Evolutionary conservation across 2,329 filamentous ascomycete genomes (phyloP).

Genomic region (Aspergillus sp.): DNA sequence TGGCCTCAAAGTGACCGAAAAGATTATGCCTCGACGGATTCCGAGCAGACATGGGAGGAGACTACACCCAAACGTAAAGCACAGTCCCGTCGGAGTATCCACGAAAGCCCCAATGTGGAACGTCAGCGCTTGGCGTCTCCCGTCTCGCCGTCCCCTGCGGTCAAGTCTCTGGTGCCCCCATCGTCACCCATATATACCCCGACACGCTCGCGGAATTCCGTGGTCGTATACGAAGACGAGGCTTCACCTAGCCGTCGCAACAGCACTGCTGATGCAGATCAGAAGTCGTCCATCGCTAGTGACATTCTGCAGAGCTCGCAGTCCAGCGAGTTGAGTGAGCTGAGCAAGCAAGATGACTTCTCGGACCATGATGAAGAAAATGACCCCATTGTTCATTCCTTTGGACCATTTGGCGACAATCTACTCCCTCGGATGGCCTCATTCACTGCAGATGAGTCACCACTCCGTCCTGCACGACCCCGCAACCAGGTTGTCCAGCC

Average conservation of each 20-base stretch:
- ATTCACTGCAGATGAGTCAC: slow-evolving; percentile 68
- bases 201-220: slow-evolving; percentile 47
- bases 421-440: slow-evolving; percentile 79
- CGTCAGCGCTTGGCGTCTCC: slow-evolving; percentile 70
- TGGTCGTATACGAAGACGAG: slow-evolving; percentile 73
- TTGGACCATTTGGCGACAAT: slow-evolving; percentile 85
- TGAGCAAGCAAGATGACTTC: slow-evolving; percentile 60
- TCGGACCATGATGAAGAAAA: slow-evolving; percentile 90
- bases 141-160: slow-evolving; percentile 68
- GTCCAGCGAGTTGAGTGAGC: slow-evolving; percentile 36
- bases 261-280: slow-evolving; percentile 31
- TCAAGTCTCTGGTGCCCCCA: slow-evolving; percentile 47
- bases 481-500: slow-evolving; percentile 37
- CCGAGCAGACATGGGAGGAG: slow-evolving; percentile 72
- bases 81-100: slow-evolving; percentile 31
- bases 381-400: slow-evolving; percentile 88
- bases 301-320: slow-evolving; percentile 36
- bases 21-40: slow-evolving; percentile 56
- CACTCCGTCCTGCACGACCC: slow-evolving; percentile 49
- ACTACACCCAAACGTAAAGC: slow-evolving; percentile 41
- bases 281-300: slow-evolving; percentile 31
- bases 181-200: slow-evolving; percentile 48
- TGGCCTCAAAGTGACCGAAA: slow-evolving; percentile 71
- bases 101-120: slow-evolving; percentile 57
- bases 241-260: slow-evolving; percentile 56